A percentile compares a stretch with the other conserved stretches of the same genome.
phyloP scores from a whole-genome alignment of 306 rosid genomes.

The Heteromeles arbutifolia region DNA sequence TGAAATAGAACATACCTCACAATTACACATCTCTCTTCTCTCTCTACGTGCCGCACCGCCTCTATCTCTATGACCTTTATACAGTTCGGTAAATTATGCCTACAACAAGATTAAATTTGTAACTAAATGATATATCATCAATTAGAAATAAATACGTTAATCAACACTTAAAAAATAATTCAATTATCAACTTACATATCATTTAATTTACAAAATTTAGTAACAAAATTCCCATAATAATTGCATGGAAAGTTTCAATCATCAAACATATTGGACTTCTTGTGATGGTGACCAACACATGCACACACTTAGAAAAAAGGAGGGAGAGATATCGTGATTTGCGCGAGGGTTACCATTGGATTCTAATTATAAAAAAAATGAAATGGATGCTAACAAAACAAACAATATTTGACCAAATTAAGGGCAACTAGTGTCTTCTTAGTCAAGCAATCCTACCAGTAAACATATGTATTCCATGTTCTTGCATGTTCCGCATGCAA shows the following conservation, averaged over 20 bases:
- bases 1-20: too few species aligned
- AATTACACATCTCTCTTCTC: too few species aligned
- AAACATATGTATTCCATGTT: conserved; percentile 54
- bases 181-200: too few species aligned
- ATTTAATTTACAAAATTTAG: too few species aligned
- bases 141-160: too few species aligned
- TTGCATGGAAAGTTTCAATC: conserved; percentile 18
- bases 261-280: conserved; percentile 15
- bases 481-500: conserved; percentile 30
- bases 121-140: too few species aligned
- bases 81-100: too few species aligned
- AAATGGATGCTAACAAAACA: conserved; percentile 21
- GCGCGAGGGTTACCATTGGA: conserved; percentile 52
- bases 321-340: conserved; percentile 39
- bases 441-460: conserved; percentile 19
- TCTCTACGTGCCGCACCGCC: too few species aligned
- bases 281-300: conserved; percentile 22
- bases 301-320: not conserved
- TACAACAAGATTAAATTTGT: too few species aligned
- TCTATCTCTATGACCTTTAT: too few species aligned
- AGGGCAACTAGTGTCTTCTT: not conserved
- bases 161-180: too few species aligned
- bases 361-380: conserved; percentile 24
- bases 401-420: conserved; percentile 40
- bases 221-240: conserved; percentile 16